Evolutionary conservation across 78 protist species (phyloP), one percentile per base, ranked within the genome.

Genomic region (Thecamonas trahens): DNA sequence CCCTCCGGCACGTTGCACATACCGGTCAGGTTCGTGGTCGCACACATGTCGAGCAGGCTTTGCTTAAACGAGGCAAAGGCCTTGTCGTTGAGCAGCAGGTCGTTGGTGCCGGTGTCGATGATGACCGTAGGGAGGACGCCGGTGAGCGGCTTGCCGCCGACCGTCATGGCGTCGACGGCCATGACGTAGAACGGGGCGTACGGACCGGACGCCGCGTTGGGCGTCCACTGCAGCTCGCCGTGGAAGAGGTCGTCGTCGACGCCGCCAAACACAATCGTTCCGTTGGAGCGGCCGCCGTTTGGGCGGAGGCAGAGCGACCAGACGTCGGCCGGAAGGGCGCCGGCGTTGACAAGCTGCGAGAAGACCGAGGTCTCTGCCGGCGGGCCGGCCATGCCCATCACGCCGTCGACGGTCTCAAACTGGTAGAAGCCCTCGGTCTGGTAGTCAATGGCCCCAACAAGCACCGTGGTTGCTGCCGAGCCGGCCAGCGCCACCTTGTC

Each of bases 401-500:
- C 62, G 15, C 62, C 62, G 35, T 59, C 62, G 62, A 59, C 15
- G 62, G 11, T 59, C 62, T 59, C 15, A 32, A 59, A 59, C 62
- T 59, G 62, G 35, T 59, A 13, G 35, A 59, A 59, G 62, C 15
- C 15, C 11, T 15, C 15, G 31, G 62, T 59, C 62, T 59, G 62
- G n/a, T 13, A 59, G 35, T 13, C 15, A 15, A 59, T 59, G 32
- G 62, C 15, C 11, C 62, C 62, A 18, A 59, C 62, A 11, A 18
- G 32, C 11, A 59, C 62, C 14, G 62, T 34, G 15, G 31, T 15
- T 11, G 62, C 15, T 18, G 62, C 62, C n/a, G n/a, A n/a, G 15
- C 62, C 62, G n/a, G 32, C 62, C n/a, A 59, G 62, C 11, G 62
- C 15, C n/a, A 59, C 62, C 62, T 59, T 11, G 35, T 59, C 62